Evolutionary conservation across 192 early-diverging fungal genomes (phyloP).

Genomic region (Backusella parvicylindrica): DNA sequence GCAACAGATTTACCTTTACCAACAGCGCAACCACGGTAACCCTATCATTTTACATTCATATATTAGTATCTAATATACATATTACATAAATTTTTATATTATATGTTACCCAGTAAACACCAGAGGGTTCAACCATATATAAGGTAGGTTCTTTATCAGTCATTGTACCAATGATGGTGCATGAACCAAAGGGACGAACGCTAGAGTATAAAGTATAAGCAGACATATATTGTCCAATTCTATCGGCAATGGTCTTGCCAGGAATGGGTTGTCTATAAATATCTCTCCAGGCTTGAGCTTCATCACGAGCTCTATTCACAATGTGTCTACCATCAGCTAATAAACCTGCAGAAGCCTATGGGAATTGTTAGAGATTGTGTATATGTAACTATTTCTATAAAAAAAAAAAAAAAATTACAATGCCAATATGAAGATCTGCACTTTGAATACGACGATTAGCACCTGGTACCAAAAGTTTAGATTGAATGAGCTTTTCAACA

Average conservation of each 20-base stretch:
- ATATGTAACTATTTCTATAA: too few relatives aligned
- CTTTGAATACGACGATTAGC: conserved; percentile 93
- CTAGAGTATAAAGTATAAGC: conserved; percentile 97
- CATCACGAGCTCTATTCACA: conserved; percentile 85
- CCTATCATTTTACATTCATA: conserved; percentile 42
- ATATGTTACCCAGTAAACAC: conserved; percentile 86
- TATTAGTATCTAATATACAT: background rate
- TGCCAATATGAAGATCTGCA: conserved; percentile 89
- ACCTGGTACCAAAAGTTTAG: conserved; percentile 89
- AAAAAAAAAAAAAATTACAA: too few relatives aligned
- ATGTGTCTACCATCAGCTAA: conserved; percentile 90
- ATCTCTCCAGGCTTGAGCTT: conserved; percentile 85
- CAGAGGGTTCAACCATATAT: conserved; percentile 96
- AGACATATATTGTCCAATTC: conserved; percentile 89
- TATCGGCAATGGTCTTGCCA: conserved; percentile 86
- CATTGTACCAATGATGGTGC: conserved; percentile 78
- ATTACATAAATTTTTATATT: background rate
- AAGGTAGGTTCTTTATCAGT: conserved; percentile 73
- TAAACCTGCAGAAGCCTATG: conserved; percentile 85
- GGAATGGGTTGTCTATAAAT: conserved; percentile 81
- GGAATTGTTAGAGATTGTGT: background rate
- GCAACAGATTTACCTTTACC: conserved; percentile 97
- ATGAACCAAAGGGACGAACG: conserved; percentile 91
- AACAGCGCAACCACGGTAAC: conserved; percentile 92
- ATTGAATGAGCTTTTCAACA: conserved; percentile 93